Evolutionary conservation across 805 yeast genomes (phyloP), one percentile per base, ranked within the genome.

Genomic region (Saccharomycopsis sp.): DNA sequence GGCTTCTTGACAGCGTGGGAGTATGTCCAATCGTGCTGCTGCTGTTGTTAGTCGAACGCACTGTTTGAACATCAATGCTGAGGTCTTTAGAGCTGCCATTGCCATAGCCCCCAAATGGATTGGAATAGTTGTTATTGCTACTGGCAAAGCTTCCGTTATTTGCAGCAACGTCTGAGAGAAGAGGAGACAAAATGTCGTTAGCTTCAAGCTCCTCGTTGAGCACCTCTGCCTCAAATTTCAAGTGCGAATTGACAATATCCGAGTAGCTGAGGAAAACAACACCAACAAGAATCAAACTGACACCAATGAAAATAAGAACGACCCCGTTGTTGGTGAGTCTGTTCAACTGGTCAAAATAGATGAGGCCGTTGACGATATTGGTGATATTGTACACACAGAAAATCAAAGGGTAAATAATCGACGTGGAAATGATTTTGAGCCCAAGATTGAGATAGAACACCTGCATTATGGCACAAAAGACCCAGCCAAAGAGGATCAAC

Each of bases 331-430:
- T 59, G 2, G 72, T 64, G 15, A 80, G 67, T 9, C 70, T 66
- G 8, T 68, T 66, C 63, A 84, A 73, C 65, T 84, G 89, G 51
- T 78, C 70, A 59, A 78, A 79, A 64, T 82, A 78, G 5, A 87
- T 74, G 48, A 87, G 69, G 16, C 87, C 84, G 69, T 89, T 89
- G 61, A 82, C 73, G 40, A 84, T 79, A 63, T 87, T 85, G 59
- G 80, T 75, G 53, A 88, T 72, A 72, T 89, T 91, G 74, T 87
- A 90, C 51, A 89, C 81, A 70, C 94, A 85, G 69, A 91, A 91
- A 37, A 91, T 87, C 62, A 91, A 73, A 0, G 97, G 97, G 67
- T 90, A 91, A 34, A 91, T 74, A 16, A 89, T 78, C 1, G 92
- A 82, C 0, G 97, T 88, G 55, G 90, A 83, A 48, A 85, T 78